phyloP scores from a whole-genome alignment of 805 yeast genomes.

The Maudiozyma saulgeensis region DNA sequence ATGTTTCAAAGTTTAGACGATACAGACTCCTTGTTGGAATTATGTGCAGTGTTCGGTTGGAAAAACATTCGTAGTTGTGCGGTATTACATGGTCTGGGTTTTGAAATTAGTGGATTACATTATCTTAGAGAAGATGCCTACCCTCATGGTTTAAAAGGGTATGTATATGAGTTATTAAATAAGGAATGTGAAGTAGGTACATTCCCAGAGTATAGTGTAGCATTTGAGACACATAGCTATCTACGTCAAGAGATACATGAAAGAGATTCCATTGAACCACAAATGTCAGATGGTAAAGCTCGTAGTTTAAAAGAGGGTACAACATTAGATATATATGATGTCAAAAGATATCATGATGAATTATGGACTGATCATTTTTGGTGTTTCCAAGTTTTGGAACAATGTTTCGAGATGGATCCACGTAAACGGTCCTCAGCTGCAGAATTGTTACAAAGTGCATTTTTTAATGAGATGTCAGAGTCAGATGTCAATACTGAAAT shows the following conservation, averaged over 20 bases:
- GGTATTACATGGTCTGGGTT: slow-evolving; percentile 75
- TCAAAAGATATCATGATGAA: slow-evolving; percentile 27
- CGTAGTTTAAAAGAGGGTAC: neutral
- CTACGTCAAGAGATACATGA: slow-evolving; percentile 30
- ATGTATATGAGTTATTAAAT: slow-evolving; percentile 20
- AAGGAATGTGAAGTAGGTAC: slow-evolving; percentile 41
- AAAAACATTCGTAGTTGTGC: slow-evolving; percentile 68
- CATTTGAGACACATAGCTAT: slow-evolving; percentile 49
- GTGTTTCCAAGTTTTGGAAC: slow-evolving; percentile 47
- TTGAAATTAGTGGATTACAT: slow-evolving; percentile 55
- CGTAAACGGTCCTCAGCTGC: slow-evolving; percentile 46
- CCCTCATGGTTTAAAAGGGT: slow-evolving; percentile 27
- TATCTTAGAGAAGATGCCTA: slow-evolving; percentile 33
- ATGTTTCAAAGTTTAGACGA: slow-evolving; percentile 92
- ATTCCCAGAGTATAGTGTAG: slow-evolving; percentile 63
- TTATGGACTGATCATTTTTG: slow-evolving; percentile 31
- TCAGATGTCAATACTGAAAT: slow-evolving; percentile 7
- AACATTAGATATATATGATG: slow-evolving; percentile 7
- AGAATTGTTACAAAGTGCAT: slow-evolving; percentile 47
- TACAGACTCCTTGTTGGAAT: slow-evolving; percentile 79
- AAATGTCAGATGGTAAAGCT: slow-evolving; percentile 12
- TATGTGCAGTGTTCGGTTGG: slow-evolving; percentile 72
- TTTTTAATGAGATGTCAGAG: slow-evolving; percentile 40
- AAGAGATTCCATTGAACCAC: slow-evolving; percentile 25
- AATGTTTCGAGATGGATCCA: slow-evolving; percentile 51